Conservation (phyloP, 2,329 filamentous ascomycete genomes). For the Chalaropsis ovoidea region DNA sequence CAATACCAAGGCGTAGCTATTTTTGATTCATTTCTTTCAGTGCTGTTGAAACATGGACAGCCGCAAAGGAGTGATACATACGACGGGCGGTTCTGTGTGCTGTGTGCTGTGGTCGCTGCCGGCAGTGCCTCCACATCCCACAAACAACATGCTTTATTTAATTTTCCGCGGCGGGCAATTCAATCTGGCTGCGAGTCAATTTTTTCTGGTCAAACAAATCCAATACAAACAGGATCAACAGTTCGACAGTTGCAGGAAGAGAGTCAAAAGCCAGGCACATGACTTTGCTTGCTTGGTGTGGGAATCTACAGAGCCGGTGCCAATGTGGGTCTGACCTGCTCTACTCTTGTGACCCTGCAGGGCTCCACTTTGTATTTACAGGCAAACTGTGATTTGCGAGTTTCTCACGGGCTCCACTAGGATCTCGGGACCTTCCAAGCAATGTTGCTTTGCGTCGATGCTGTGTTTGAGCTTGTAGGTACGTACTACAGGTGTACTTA, state of each 20-base stretch:
- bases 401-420: not conserved
- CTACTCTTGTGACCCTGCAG: constrained; percentile 1
- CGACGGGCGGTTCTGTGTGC: not conserved
- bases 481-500: not conserved
- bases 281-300: not conserved
- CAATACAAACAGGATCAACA: not conserved
- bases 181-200: not conserved
- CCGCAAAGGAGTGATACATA: not conserved
- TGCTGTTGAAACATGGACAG: not conserved
- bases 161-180: no score
- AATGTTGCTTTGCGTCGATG: constrained; percentile 9
- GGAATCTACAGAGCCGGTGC: no score
- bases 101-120: not conserved
- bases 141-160: not conserved
- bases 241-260: no score
- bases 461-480: not conserved
- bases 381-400: not conserved
- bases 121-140: not conserved
- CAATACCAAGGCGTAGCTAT: not conserved
- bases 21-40: not conserved
- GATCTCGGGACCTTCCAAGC: constrained; percentile 7
- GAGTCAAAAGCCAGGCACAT: not conserved
- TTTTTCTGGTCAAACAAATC: not conserved
- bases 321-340: not conserved
- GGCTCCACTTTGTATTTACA: constrained; percentile 1